Percentiles rank a stretch among this genome's conserved stretches.
phyloP scores from a whole-genome alignment of 2,329 filamentous ascomycete genomes.

The Pseudocercospora crystallina region DNA sequence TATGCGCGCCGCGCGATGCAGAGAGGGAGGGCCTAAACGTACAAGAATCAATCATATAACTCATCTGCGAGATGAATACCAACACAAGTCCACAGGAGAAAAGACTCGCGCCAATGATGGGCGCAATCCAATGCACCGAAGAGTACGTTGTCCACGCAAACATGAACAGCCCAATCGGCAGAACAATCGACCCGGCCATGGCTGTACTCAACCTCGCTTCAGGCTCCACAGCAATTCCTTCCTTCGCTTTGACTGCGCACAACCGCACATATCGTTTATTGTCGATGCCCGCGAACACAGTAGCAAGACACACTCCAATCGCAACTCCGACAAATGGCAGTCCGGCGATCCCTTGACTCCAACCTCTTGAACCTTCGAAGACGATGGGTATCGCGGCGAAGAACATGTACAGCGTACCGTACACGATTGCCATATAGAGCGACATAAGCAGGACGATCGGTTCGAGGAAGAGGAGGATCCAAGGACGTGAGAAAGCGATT shows the following conservation, averaged over 20 bases:
- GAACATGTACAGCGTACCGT: slow-evolving; percentile 50
- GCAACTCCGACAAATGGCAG: slow-evolving; percentile 67
- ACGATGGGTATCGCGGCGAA: slow-evolving; percentile 57
- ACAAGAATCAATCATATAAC: too few species aligned
- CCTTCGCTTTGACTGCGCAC: slow-evolving; percentile 43
- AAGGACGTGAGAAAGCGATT: slow-evolving; percentile 60
- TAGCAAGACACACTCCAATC: slow-evolving; percentile 61
- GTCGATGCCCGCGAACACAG: slow-evolving; percentile 49
- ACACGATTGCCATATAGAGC: slow-evolving; percentile 63
- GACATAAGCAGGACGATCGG: slow-evolving; percentile 65
- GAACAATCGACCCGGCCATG: slow-evolving; percentile 60
- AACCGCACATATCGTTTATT: slow-evolving; percentile 53
- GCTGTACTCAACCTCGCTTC: slow-evolving; percentile 64
- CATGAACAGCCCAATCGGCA: slow-evolving; percentile 62
- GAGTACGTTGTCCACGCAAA: slow-evolving; percentile 58
- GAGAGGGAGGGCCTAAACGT: too few species aligned
- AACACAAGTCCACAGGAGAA: slow-evolving; percentile 60
- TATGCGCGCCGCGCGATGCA: too few species aligned
- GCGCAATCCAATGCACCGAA: slow-evolving; percentile 55
- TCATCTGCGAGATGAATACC: slow-evolving; percentile 66
- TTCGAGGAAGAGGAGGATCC: slow-evolving; percentile 67
- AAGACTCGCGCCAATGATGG: slow-evolving; percentile 54
- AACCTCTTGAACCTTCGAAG: slow-evolving; percentile 59
- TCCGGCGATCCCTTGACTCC: slow-evolving; percentile 59
- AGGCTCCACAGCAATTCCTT: slow-evolving; percentile 58